A percentile compares a stretch with the other conserved stretches of the same genome.
phyloP scores from a whole-genome alignment of 2,329 filamentous ascomycete genomes.

The Botrytis sinoallii region DNA sequence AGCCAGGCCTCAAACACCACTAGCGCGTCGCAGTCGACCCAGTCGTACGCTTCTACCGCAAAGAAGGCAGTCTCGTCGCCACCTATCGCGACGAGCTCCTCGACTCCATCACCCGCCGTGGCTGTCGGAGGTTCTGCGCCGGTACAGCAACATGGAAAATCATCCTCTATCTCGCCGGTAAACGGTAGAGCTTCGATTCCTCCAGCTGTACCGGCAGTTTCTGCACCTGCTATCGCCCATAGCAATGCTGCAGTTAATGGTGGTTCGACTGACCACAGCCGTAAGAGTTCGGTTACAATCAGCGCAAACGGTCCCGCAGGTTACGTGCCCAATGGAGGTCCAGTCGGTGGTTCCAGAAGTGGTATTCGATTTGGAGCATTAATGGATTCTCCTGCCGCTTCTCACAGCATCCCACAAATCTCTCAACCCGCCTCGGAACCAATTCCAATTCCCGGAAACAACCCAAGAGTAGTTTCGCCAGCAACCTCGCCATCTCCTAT shows the following conservation, averaged over 20 bases:
- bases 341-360: slow-evolving; percentile 57
- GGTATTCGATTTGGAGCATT: slow-evolving; percentile 80
- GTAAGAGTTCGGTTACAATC: slow-evolving; percentile 90
- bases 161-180: slow-evolving; percentile 70
- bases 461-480: slow-evolving; percentile 77
- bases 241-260: slow-evolving; percentile 68
- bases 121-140: slow-evolving; percentile 54
- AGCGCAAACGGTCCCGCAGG: slow-evolving; percentile 75
- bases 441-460: slow-evolving; percentile 59
- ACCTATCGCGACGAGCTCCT: slow-evolving; percentile 58
- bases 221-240: slow-evolving; percentile 59
- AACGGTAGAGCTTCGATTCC: slow-evolving; percentile 77
- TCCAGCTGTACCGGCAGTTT: slow-evolving; percentile 61
- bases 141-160: slow-evolving; percentile 58
- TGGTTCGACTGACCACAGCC: slow-evolving; percentile 65
- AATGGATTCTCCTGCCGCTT: slow-evolving; percentile 62
- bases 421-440: slow-evolving; percentile 47
- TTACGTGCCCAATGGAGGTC: slow-evolving; percentile 74
- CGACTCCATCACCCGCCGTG: slow-evolving; percentile 51
- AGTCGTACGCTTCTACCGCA: slow-evolving; percentile 66
- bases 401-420: slow-evolving; percentile 64
- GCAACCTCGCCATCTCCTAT: slow-evolving; percentile 90
- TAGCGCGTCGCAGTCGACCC: slow-evolving; percentile 52
- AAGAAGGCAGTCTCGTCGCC: slow-evolving; percentile 62
- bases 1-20: slow-evolving; percentile 53